Evolutionary conservation across 1,284 basidiomycete genomes (phyloP).

Genomic region (Ustilago shanxiensis): DNA sequence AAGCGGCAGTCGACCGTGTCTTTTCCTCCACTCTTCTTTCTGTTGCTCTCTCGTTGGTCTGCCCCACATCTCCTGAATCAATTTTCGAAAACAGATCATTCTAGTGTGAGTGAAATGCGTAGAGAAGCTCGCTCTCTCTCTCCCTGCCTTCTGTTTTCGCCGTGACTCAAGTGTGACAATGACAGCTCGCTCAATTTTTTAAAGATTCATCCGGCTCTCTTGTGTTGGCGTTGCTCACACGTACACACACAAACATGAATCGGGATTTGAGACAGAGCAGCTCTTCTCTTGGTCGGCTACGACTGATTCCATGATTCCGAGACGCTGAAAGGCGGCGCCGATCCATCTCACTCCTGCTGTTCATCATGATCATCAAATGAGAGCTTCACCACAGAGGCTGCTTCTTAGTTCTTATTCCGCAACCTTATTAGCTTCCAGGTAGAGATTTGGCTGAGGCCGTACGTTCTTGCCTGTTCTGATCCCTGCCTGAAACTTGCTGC

Average conservation of each 20-base stretch:
- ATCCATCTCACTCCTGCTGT: slow-evolving; percentile 3
- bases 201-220: not conserved
- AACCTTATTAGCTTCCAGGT: too few species aligned
- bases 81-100: too few species aligned
- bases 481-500: too few species aligned
- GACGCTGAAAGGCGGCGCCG: slow-evolving; percentile 15
- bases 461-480: too few species aligned
- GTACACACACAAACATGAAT: not conserved
- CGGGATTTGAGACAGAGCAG: not conserved
- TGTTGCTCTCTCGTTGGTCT: slow-evolving; percentile 1
- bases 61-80: slow-evolving; percentile 10
- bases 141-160: too few species aligned
- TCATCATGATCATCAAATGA: not conserved
- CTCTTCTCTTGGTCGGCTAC: not conserved
- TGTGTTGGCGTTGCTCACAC: too few species aligned
- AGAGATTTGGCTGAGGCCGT: too few species aligned
- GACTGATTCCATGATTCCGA: not conserved
- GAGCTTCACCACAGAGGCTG: not conserved
- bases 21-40: not conserved
- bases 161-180: not conserved
- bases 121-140: not conserved
- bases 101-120: too few species aligned
- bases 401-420: too few species aligned
- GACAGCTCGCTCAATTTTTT: not conserved
- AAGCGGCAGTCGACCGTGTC: slow-evolving; percentile 16